Base-by-base conservation (phyloP, 495 filamentous ascomycete species). In the Penicillium desertorum region DNA sequence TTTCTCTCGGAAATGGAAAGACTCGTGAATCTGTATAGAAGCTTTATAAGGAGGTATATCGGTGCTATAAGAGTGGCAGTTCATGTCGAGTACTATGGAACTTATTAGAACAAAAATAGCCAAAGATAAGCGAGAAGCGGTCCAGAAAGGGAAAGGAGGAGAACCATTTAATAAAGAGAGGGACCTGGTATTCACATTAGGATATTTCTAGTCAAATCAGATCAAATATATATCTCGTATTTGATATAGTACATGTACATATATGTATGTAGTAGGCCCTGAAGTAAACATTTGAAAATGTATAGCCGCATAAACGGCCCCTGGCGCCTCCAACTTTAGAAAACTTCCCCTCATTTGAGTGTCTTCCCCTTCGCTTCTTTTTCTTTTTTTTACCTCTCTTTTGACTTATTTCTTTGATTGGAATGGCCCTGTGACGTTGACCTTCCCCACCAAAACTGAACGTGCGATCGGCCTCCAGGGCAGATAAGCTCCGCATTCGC, bases 401-500 rank as follows among this genome's bases (percentile, higher is more conserved):
- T 39, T 8, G 2, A 4, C n/a, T 45, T 37, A 45, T 34, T 14
- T 17, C 6, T 12, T 30, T 36, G 12, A 34, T 36, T 52, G 41
- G 45, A 25, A 45, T 59, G n/a, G n/a, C n/a, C 16, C 36, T 39
- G 58, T 66, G 63, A 66, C 60, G 66, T 63, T 23, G 45, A 11
- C 45, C 5, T 27, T 64, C 65, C 63, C 61, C 63, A 60, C 61
- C 58, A 51, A 54, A 52, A 44, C 61, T 48, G 27, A 32, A 59
- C 59, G 47, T 61, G 66, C 65, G 66, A 74, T 73, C 70, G 64
- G 61, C 71, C 64, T 58, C 48, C 51, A 60, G 59, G 60, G 61
- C 67, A 63, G 67, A 70, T 65, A 70, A 70, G 65, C 63, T 66
- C 64, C 66, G 66, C 67, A 68, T 65, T 47, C 50, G 61, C 64